Evolutionary conservation across 441 rosid genomes (phyloP).

Genomic region (Lepidium campestre): DNA sequence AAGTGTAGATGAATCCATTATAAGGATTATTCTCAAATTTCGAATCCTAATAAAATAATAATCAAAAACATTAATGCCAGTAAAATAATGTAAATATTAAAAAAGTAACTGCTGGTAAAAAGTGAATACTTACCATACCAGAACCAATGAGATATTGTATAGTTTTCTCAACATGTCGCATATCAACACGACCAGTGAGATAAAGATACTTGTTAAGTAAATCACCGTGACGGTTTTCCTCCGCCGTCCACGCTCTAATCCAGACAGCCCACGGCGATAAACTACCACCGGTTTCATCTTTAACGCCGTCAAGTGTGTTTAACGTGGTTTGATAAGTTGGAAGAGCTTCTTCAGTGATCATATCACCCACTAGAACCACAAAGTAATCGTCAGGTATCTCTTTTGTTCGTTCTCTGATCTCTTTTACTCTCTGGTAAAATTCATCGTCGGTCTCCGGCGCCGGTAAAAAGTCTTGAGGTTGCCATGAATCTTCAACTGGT

Average conservation of each 20-base stretch:
- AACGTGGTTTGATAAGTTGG: constrained; percentile 50
- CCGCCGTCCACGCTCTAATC: constrained; percentile 52
- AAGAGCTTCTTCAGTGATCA: constrained; percentile 53
- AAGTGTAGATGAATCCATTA: constrained; percentile 49
- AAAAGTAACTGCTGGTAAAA: too few relatives aligned
- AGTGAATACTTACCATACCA: constrained; percentile 39
- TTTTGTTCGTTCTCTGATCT: constrained; percentile 33
- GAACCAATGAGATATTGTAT: constrained; percentile 49
- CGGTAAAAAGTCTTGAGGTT: constrained; percentile 41
- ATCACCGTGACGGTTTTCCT: constrained; percentile 55
- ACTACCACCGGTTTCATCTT: constrained; percentile 48
- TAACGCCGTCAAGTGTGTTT: constrained; percentile 45
- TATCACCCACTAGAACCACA: constrained; percentile 48
- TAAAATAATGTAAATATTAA: too few relatives aligned
- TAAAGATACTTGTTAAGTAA: constrained; percentile 46
- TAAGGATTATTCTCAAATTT: constrained; percentile 50
- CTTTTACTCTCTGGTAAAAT: constrained; percentile 37
- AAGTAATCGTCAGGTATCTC: constrained; percentile 47
- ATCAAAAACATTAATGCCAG: too few relatives aligned
- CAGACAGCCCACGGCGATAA: constrained; percentile 44
- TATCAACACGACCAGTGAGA: constrained; percentile 44
- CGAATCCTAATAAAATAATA: constrained; percentile 29
- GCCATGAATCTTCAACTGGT: constrained; percentile 49
- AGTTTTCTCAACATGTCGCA: constrained; percentile 50
- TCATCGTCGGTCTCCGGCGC: constrained; percentile 25